Conservation (phyloP, 352 stramenopile genomes). For the Pythium vanterpoolii region DNA sequence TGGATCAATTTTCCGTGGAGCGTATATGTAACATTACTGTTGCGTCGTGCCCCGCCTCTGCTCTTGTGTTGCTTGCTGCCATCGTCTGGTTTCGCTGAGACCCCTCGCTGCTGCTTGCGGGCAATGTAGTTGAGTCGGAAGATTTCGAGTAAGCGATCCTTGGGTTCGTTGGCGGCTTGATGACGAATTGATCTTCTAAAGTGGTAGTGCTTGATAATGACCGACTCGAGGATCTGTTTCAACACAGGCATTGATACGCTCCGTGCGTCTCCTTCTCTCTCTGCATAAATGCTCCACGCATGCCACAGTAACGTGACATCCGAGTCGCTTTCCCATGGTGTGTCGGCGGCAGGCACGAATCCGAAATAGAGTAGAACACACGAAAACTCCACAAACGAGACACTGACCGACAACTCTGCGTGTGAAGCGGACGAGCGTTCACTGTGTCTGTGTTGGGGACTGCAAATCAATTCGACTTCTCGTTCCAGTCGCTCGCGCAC, state of each 20-base stretch:
- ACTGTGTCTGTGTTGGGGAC: neutral
- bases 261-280: conserved; percentile 12
- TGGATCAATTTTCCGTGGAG: conserved; percentile 12
- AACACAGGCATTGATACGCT: conserved; percentile 12
- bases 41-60: neutral
- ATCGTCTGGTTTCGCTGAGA: neutral
- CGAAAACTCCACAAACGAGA: conserved; percentile 49
- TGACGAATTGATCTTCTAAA: neutral
- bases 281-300: conserved; percentile 35
- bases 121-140: conserved; percentile 38
- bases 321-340: conserved; percentile 28
- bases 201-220: conserved; percentile 20
- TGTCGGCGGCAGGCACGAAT: conserved; percentile 40
- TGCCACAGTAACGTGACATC: conserved; percentile 49
- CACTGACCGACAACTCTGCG: neutral
- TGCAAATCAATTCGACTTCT: conserved; percentile 29
- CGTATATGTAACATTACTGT: conserved; percentile 2
- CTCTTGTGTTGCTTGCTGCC: neutral
- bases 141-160: conserved; percentile 21
- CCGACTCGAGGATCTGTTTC: conserved; percentile 22
- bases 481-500: conserved; percentile 38
- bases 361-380: conserved; percentile 58
- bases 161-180: neutral
- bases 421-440: neutral
- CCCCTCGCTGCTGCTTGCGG: conserved; percentile 21